Base-by-base conservation (phyloP, 2,329 filamentous ascomycete genomes). In the Chrysoporthe puriensis region DNA sequence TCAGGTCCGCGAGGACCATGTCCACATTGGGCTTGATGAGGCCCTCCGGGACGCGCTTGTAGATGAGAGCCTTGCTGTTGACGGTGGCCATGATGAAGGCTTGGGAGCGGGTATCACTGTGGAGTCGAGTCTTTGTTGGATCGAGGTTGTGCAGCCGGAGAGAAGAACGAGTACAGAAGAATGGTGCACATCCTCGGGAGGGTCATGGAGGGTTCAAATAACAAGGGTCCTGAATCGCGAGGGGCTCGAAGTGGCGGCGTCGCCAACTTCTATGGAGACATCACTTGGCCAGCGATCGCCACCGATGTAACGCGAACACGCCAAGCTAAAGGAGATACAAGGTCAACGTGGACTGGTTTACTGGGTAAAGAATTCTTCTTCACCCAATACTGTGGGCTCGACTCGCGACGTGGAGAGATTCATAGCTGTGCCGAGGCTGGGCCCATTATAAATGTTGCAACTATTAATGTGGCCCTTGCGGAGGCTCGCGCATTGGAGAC, bases 41-140 rank as follows among this genome's bases (percentile, higher is more conserved):
- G 40, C 62, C 68, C 59, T 59, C 21, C 0, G 68, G 68, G 46
- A 66, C 58, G 18, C 13, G 21, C 68, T 68, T 70, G 57, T 63
- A 69, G 60, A 69, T 44, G 13, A 69, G 57, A 3, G 64, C 43
- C 43, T 69, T 69, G 64, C 59, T 69, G 50, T 48, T 62, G 62
- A 69, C 62, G 43, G 64, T 63, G 14, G 62, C 62, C 62, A 63
- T 63, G n/a, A n/a, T 52, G 48, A 32, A 14, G 16, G 16, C 32
- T 21, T 7, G 13, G 26, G 6, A 9, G 48, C 4, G 4, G 26
- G 16, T 9, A 7, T 54, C 50, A 54, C 50, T 7, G 18, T 16
- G 13, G 50, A 54, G 32, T 34, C 13, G 4, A 54, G 50, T 54
- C n/a, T 48, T 7, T 48, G 44, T 18, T 9, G 18, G 5, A 48